Percentiles rank a stretch among this genome's conserved stretches.
Conservation (phyloP, 352 stramenopile species). For the Thalassiosira sp. region DNA sequence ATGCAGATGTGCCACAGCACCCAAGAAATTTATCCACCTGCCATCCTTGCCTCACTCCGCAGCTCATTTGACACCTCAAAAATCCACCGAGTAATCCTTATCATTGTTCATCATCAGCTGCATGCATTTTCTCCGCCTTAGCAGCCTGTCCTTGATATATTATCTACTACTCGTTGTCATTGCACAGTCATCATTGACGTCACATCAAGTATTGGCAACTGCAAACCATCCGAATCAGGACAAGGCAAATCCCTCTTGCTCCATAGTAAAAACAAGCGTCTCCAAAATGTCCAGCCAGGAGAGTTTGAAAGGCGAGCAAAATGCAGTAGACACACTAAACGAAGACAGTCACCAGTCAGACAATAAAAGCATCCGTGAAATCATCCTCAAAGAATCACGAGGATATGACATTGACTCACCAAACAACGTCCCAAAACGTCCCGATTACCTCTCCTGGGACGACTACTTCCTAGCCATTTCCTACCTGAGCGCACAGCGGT, state of each 20-base stretch:
- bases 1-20: too few relatives aligned
- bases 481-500: conserved; percentile 94
- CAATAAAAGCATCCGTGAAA: conserved; percentile 13
- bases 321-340: not conserved
- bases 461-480: conserved; percentile 99
- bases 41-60: too few relatives aligned
- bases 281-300: not conserved
- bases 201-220: not conserved
- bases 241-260: not conserved
- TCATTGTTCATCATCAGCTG: not conserved
- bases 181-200: not conserved
- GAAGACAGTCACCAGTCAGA: not conserved
- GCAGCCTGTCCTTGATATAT: not conserved
- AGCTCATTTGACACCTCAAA: too few relatives aligned
- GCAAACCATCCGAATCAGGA: not conserved
- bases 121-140: not conserved
- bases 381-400: conserved; percentile 27
- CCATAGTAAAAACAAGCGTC: not conserved
- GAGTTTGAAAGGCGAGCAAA: not conserved
- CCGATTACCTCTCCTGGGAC: conserved; percentile 94
- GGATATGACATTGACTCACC: conserved; percentile 43
- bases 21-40: too few relatives aligned
- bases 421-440: conserved; percentile 51
- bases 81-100: too few relatives aligned
- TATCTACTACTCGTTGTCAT: not conserved